phyloP scores from a whole-genome alignment of 1,139 yeast species.

The Nakaseomyces kungkrabaensis region DNA sequence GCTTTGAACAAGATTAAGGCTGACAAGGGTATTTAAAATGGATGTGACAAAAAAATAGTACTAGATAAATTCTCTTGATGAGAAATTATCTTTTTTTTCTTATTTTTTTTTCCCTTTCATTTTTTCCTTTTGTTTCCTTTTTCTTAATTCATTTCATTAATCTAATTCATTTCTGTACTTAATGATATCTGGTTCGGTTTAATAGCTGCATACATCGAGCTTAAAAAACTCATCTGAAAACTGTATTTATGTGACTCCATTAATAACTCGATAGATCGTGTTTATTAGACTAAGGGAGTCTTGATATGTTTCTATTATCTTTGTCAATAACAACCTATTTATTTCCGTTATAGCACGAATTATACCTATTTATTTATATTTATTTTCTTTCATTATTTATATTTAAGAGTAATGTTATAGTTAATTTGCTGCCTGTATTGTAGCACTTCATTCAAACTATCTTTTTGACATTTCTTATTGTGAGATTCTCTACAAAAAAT shows the following conservation, averaged over 20 bases:
- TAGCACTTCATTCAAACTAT: too few species aligned
- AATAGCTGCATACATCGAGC: conserved; percentile 2
- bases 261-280: neutral
- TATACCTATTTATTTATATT: neutral
- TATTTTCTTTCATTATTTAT: neutral
- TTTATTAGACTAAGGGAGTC: neutral
- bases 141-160: neutral
- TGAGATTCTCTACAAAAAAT: too few species aligned
- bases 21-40: conserved; percentile 11
- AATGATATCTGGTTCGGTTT: neutral
- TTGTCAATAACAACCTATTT: conserved; percentile 2
- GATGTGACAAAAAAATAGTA: neutral
- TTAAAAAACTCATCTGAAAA: neutral
- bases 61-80: neutral
- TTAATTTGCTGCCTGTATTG: too few species aligned
- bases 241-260: conserved; percentile 1
- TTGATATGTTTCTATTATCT: conserved; percentile 2
- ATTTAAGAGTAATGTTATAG: neutral
- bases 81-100: neutral
- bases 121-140: neutral
- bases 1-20: conserved; percentile 95
- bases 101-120: neutral
- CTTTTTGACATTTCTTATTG: too few species aligned
- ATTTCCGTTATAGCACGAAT: conserved; percentile 2
- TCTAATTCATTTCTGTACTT: conserved; percentile 1